Conservation (phyloP, 2,329 filamentous ascomycete species). For the Pseudogymnoascus sp. region DNA sequence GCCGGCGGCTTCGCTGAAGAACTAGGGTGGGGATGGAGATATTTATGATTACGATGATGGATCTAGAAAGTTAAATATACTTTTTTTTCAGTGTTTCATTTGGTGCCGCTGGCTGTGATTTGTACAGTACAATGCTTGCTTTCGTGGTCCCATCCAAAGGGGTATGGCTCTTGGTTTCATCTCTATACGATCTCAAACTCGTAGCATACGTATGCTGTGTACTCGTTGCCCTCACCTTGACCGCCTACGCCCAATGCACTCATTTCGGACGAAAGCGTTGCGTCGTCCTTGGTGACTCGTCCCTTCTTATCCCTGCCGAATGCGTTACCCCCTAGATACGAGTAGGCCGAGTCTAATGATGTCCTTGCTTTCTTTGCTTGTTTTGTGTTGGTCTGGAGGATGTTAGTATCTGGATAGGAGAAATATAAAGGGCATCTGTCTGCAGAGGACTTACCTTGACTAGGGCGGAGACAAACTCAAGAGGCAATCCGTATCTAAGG, state of each 20-base stretch:
- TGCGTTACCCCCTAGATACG: conserved; percentile 89
- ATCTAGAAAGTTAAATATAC: background rate
- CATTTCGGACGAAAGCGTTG: conserved; percentile 70
- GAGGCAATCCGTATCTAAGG: conserved; percentile 84
- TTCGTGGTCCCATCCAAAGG: conserved; percentile 3
- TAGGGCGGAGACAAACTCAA: conserved; percentile 79
- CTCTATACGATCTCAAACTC: conserved; percentile 65
- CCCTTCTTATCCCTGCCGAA: conserved; percentile 92
- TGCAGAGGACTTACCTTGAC: conserved; percentile 57
- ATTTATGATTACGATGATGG: conserved; percentile 4
- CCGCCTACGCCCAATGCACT: conserved; percentile 59
- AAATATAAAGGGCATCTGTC: background rate
- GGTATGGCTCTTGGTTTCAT: background rate
- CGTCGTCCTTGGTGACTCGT: conserved; percentile 82
- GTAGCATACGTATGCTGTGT: conserved; percentile 95
- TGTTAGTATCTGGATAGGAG: conserved; percentile 15
- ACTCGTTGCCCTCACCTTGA: conserved; percentile 66
- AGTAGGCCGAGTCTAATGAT: conserved; percentile 76
- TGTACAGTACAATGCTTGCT: conserved; percentile 1
- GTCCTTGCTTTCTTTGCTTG: conserved; percentile 67
- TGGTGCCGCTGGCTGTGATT: background rate
- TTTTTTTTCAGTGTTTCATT: background rate
- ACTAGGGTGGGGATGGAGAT: background rate
- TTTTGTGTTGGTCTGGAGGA: conserved; percentile 68
- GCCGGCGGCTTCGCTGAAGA: conserved; percentile 21